Base-by-base conservation (phyloP, 2,329 filamentous ascomycete genomes). In the Colletotrichum limetticola region DNA sequence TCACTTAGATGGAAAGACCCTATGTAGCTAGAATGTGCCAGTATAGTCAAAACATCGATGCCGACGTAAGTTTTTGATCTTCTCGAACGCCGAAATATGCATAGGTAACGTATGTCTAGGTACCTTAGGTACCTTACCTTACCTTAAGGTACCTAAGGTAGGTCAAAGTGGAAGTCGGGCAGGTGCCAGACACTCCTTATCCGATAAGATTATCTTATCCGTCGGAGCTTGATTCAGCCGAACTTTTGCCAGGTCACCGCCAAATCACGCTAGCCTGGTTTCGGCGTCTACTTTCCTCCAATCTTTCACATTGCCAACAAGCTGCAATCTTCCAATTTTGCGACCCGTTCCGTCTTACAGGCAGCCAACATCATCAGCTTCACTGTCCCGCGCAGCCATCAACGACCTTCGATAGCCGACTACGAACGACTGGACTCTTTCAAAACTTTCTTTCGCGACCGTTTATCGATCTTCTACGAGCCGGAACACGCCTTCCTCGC, bases 191-290 rank as follows among this genome's bases (percentile, higher is more conserved):
- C 6, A 14, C 37, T 26, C 4, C 22, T 61, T 49, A 35, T 35
- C 35, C 2, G 11, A 22, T 37, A 8, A 46, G 14, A 22, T 14
- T 32, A 1, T 71, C 66, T 73, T 65, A 66, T 72, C 59, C 4
- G 4, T 6, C 22, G 4, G 2, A 19, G 14, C 5, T 16, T 2
- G 22, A 14, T 5, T 22, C 37, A 24, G 37, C 71, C 71, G 71
- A 42, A 4, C n/a, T 66, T 73, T 73, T 66, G 65, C 66, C 71
- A 73, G 66, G 61, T 61, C 46, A 73, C 71, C 71, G 71, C 71
- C 61, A 57, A 32, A 56, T 6, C 8, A 49, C 66, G 61, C 71
- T 73, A 73, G 71, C 60, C 66, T 71, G 66, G 30, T 42, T 71
- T 65, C 56, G 66, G 71, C 42, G 61, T 61, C 69, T 72, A 65